Conservation (phyloP, 495 filamentous ascomycete species). For the Articulospora tetracladia region DNA sequence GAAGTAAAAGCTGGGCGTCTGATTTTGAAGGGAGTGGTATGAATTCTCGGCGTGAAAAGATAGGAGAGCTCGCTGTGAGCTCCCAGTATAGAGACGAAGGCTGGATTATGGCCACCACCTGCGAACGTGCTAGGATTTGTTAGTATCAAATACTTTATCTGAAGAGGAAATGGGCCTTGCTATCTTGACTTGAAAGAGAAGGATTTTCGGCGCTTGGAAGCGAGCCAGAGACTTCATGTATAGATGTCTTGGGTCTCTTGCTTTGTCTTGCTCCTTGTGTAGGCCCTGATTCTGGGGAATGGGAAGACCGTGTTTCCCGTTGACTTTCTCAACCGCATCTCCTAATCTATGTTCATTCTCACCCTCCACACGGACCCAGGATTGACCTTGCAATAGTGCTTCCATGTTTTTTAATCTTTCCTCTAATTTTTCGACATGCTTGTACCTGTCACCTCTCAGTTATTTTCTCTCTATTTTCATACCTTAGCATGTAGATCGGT, state of each 20-base stretch:
- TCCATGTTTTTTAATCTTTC: conserved; percentile 93
- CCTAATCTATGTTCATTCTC: not conserved
- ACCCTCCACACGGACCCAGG: not conserved
- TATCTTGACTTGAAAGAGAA: not conserved
- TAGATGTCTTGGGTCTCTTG: not conserved
- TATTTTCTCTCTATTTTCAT: not conserved
- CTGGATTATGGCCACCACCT: no score
- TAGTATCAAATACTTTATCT: not conserved
- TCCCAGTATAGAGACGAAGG: conserved; percentile 57
- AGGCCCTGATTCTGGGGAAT: not conserved
- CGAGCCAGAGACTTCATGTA: not conserved
- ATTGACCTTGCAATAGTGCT: conserved; percentile 57
- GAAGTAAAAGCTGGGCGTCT: conserved; percentile 75
- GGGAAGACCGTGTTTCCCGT: not conserved
- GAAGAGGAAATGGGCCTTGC: not conserved
- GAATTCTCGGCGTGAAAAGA: conserved; percentile 78
- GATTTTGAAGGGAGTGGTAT: conserved; percentile 73
- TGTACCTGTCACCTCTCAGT: conserved; percentile 55
- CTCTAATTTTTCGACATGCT: conserved; percentile 95
- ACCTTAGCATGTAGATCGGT: not conserved
- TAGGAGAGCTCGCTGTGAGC: conserved; percentile 81
- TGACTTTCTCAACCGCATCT: conserved; percentile 32
- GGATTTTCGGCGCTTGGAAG: not conserved
- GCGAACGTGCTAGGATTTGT: not conserved
- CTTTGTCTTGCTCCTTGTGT: not conserved